phyloP scores from a whole-genome alignment of 1,284 basidiomycete genomes.

The Leucoagaricus sp. region DNA sequence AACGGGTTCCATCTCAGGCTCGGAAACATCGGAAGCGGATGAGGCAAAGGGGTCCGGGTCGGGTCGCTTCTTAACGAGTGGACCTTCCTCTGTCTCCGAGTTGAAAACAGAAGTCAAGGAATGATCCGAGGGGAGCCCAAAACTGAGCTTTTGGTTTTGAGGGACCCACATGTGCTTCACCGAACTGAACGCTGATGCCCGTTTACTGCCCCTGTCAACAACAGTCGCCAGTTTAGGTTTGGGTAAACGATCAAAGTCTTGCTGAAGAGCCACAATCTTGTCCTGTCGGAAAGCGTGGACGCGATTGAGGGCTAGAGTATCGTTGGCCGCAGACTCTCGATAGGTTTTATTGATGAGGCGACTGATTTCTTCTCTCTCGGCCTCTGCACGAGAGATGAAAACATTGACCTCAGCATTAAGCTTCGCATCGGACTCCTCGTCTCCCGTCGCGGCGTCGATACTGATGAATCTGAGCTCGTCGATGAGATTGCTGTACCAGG shows the following conservation, averaged over 20 bases:
- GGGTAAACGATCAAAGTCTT: slow-evolving; percentile 77
- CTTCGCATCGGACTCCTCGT: slow-evolving; percentile 65
- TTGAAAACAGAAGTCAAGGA: slow-evolving; percentile 54
- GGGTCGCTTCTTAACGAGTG: slow-evolving; percentile 36
- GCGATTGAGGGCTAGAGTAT: slow-evolving; percentile 88
- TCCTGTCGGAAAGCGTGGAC: slow-evolving; percentile 90
- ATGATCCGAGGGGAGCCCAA: slow-evolving; percentile 50
- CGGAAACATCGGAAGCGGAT: slow-evolving; percentile 57
- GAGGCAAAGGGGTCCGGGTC: slow-evolving; percentile 59
- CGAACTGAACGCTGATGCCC: slow-evolving; percentile 64
- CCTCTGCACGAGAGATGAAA: slow-evolving; percentile 74
- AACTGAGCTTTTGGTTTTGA: slow-evolving; percentile 42
- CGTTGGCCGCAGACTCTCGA: slow-evolving; percentile 75
- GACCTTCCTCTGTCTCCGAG: slow-evolving; percentile 80
- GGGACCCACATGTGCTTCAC: slow-evolving; percentile 71
- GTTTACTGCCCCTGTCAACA: slow-evolving; percentile 49
- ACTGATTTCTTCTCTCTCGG: slow-evolving; percentile 76
- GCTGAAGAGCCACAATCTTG: slow-evolving; percentile 96
- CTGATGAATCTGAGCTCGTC: slow-evolving; percentile 75
- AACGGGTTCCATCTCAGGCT: slow-evolving; percentile 24
- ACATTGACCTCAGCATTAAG: slow-evolving; percentile 61
- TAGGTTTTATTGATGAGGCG: slow-evolving; percentile 81
- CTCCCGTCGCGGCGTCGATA: slow-evolving; percentile 76
- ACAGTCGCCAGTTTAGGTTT: slow-evolving; percentile 54
- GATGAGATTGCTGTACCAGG: slow-evolving; percentile 71